A percentile compares a stretch with the other conserved stretches of the same genome.
phyloP scores from a whole-genome alignment of 202 grass and related monocot genomes.

The Brachypodium distachyon region DNA sequence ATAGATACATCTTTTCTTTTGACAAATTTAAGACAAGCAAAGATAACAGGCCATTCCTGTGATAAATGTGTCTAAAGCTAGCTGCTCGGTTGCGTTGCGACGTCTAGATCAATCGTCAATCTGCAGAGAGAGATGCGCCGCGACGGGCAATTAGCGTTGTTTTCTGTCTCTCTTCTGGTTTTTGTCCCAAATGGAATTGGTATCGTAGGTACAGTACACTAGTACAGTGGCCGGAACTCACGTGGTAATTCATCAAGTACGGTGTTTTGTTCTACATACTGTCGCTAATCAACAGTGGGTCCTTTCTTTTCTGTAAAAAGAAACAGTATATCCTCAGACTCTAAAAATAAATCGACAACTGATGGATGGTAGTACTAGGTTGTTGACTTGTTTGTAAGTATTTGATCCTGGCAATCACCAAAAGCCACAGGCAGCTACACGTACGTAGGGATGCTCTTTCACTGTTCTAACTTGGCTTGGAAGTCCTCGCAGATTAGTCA shows the following conservation, averaged over 20 bases:
- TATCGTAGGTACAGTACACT: too few relatives aligned
- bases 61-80: conserved; percentile 14
- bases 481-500: not conserved
- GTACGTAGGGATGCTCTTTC: not conserved
- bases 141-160: not conserved
- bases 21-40: too few relatives aligned
- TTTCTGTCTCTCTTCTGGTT: not conserved
- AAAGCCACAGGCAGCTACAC: not conserved
- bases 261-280: not conserved
- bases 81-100: not conserved
- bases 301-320: not conserved
- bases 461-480: not conserved
- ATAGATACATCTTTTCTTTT: too few relatives aligned
- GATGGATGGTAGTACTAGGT: not conserved
- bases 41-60: too few relatives aligned
- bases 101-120: conserved; percentile 15
- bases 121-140: not conserved
- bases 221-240: not conserved
- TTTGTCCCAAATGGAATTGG: not conserved
- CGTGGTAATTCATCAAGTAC: not conserved
- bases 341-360: not conserved
- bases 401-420: not conserved
- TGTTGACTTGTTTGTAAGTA: not conserved
- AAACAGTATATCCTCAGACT: not conserved
- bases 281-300: not conserved